These are phyloP conservation scores for Chytriomyces hyalinus DNA, from an alignment of 192 early-diverging fungal genomes.

Conservation along the genomic window DNA sequence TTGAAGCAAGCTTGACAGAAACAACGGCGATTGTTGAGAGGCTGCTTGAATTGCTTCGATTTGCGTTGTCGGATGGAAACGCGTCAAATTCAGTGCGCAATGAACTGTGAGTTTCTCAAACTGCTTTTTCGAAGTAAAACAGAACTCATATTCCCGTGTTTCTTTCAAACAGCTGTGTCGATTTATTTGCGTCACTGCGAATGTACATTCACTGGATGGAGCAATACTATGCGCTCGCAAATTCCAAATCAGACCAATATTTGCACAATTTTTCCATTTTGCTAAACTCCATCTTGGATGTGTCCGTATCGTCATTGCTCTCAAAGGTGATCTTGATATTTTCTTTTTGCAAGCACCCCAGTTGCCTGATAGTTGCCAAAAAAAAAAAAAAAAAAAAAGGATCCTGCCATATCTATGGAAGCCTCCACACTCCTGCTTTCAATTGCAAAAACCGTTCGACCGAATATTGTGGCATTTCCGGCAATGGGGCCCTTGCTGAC, in stretches of 20 bases:
- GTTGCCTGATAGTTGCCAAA: not conserved
- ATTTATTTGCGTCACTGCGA: not conserved
- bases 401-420: not conserved
- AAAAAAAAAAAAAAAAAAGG: not conserved
- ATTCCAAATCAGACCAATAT: not conserved
- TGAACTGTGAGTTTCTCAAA: not conserved
- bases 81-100: not conserved
- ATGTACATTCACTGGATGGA: slow-evolving; percentile 25
- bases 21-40: not conserved
- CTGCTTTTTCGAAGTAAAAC: not conserved
- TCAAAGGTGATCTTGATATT: not conserved
- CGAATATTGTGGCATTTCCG: slow-evolving; percentile 21
- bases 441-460: slow-evolving; percentile 22
- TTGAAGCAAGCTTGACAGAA: slow-evolving; percentile 16
- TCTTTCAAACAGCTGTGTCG: not conserved
- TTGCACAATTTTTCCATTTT: not conserved
- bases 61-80: not conserved
- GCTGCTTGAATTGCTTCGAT: slow-evolving; percentile 5
- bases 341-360: not conserved
- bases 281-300: not conserved
- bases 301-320: not conserved
- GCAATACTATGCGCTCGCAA: slow-evolving; percentile 2
- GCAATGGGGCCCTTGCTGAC: slow-evolving; percentile 10
- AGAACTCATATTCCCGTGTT: not conserved
- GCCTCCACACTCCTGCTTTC: slow-evolving; percentile 18